A percentile compares a stretch with the other conserved stretches of the same genome.
Conservation (phyloP, 495 filamentous ascomycete species). For the Opeltia flavorubescens region DNA sequence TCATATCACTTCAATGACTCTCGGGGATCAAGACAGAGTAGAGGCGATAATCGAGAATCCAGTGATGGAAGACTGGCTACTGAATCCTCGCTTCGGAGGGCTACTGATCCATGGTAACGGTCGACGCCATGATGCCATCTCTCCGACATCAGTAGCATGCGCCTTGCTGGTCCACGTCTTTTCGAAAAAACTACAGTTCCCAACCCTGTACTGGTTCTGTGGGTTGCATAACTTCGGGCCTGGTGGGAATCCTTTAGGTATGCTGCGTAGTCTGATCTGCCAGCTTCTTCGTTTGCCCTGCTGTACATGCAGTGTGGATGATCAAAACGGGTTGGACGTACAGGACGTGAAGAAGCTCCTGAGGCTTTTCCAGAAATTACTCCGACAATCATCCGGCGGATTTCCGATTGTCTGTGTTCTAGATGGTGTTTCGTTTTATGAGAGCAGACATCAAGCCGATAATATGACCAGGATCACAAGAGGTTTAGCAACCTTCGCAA, state of each 20-base stretch:
- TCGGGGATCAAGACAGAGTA: constrained; percentile 9
- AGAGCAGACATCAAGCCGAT: background rate
- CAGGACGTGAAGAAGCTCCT: constrained; percentile 6
- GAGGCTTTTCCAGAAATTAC: constrained; percentile 3
- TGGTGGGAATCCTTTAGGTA: constrained; percentile 4
- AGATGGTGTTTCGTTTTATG: constrained; percentile 9
- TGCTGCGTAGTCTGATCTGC: constrained; percentile 8
- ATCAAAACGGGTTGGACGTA: background rate
- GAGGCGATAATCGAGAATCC: constrained; percentile 4
- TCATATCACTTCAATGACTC: background rate
- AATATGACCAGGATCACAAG: constrained; percentile 1
- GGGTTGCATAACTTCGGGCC: constrained; percentile 2
- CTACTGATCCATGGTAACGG: constrained; percentile 10
- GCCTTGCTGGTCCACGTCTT: constrained; percentile 6
- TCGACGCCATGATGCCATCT: constrained; percentile 7
- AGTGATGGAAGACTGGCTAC: constrained; percentile 2
- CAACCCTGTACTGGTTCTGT: constrained; percentile 8
- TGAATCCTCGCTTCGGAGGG: background rate
- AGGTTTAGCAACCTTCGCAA: constrained; percentile 3
- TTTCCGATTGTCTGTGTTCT: constrained; percentile 6
- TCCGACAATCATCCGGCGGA: background rate
- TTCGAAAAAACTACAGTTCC: constrained; percentile 1
- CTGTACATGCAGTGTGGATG: background rate
- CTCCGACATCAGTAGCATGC: constrained; percentile 9
- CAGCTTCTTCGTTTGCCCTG: constrained; percentile 4